Evolutionary conservation across 805 yeast species (phyloP), one percentile per base, ranked within the genome.

Genomic region (Wickerhamiella azyma): DNA sequence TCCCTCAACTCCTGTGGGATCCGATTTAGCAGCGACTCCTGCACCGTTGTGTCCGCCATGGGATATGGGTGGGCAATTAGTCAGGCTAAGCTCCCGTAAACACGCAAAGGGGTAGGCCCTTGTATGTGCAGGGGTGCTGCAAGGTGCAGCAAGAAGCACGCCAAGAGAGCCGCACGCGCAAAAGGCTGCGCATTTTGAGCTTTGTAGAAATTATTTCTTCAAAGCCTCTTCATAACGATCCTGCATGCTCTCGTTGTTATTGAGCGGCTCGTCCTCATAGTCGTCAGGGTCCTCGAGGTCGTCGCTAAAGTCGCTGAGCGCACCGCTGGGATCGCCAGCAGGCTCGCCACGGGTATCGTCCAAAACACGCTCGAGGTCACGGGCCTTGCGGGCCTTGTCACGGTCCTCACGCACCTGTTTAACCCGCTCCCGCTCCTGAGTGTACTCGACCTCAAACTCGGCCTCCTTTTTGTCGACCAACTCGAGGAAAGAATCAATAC

Each of bases 401-500:
- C 77, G 78, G 49, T 79, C 80, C 54, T 81, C 83, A 58, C 85
- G 83, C 52, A 81, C 77, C 60, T 81, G 74, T 43, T 81, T 59
- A 13, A 89, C 77, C 56, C 82, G 69, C 49, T 89, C 96, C 59
- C 96, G 75, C 66, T 92, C 97, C 8, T 79, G 78, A 57, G 77
- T 77, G 62, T 92, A 92, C 56, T 70, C 88, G 49, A 77, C 76
- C 49, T 85, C 77, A 62, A 81, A 92, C 63, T 92, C 99, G 33
- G 79, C 84, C 40, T 80, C 86, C 64, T 92, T 92, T 49, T 74
- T 72, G 56, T 85, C 94, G 5, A 92, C 92, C 1, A 85, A 82
- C n/a, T 66, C 69, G 57, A 89, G 61, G 58, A 92, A 89, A 18
- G 86, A 94, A 59, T 86, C 95, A 59, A 92, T 84, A 0, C 99